Evolutionary conservation across 2,329 filamentous ascomycete genomes (phyloP).

Genomic region (Penicillium aurantiogriseum): DNA sequence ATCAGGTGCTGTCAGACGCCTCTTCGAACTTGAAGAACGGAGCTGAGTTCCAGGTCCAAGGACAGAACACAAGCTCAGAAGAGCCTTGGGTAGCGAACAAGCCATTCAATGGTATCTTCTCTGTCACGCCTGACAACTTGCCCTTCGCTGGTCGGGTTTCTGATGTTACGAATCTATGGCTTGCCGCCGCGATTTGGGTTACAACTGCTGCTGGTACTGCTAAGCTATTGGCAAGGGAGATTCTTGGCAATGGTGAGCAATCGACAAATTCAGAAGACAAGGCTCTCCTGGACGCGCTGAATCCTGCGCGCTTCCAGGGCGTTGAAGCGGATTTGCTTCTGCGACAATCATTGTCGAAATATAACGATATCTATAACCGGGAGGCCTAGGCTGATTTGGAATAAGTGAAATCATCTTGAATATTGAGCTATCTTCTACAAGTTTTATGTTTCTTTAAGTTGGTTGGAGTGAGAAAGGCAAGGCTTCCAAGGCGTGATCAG

Average conservation of each 20-base stretch:
- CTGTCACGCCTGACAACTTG: conserved; percentile 38
- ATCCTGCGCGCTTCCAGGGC: conserved; percentile 28
- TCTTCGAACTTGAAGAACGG: conserved; percentile 12
- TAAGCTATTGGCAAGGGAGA: conserved; percentile 22
- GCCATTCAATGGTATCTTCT: conserved; percentile 36
- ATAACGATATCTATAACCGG: conserved; percentile 35
- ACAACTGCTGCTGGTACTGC: conserved; percentile 37
- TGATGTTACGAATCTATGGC: conserved; percentile 26
- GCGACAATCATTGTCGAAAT: conserved; percentile 26
- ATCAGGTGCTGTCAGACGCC: conserved; percentile 20
- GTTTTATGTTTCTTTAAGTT: not conserved
- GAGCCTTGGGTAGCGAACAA: conserved; percentile 9
- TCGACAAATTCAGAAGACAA: not conserved
- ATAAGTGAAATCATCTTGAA: not conserved
- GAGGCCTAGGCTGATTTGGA: not conserved
- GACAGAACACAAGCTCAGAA: conserved; percentile 6
- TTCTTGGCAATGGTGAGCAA: conserved; percentile 16
- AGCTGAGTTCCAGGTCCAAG: conserved; percentile 17
- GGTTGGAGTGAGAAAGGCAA: not conserved
- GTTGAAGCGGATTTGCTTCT: conserved; percentile 19
- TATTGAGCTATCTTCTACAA: not conserved
- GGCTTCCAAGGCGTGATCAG: not conserved
- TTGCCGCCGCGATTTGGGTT: conserved; percentile 38
- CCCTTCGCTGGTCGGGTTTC: conserved; percentile 32
- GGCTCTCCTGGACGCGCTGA: conserved; percentile 13